Conservation (phyloP, 768 basidiomycete genomes). For the Strobilomyces echinocephalus region DNA sequence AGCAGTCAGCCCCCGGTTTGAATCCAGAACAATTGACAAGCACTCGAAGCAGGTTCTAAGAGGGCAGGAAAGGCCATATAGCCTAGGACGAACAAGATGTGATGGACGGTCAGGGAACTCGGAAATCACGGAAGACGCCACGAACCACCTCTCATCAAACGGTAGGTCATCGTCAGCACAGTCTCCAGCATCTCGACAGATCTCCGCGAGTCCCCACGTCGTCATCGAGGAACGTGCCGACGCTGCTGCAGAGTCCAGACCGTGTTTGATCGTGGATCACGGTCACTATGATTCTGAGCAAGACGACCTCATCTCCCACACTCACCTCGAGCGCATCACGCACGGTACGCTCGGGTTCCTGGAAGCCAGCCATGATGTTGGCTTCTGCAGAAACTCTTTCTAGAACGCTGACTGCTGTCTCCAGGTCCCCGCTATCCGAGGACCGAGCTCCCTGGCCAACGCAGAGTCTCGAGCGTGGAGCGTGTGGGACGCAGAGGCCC, state of each 20-base stretch:
- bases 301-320: slow-evolving; percentile 88
- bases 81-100: slow-evolving; percentile 33
- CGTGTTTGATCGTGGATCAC: slow-evolving; percentile 83
- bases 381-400: slow-evolving; percentile 63
- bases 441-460: slow-evolving; percentile 69
- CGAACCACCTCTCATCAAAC: slow-evolving; percentile 93
- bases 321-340: slow-evolving; percentile 64
- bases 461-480: slow-evolving; percentile 59
- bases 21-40: slow-evolving; percentile 93
- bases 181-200: slow-evolving; percentile 99
- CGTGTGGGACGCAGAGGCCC: slow-evolving; percentile 74
- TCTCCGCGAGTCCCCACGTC: too few species aligned
- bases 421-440: slow-evolving; percentile 57
- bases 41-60: slow-evolving; percentile 86
- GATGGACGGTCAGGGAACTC: slow-evolving; percentile 15
- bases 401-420: slow-evolving; percentile 37
- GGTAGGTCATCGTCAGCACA: slow-evolving; percentile 92
- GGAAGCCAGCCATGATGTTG: slow-evolving; percentile 86
- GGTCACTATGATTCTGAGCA: slow-evolving; percentile 85
- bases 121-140: slow-evolving; percentile 13
- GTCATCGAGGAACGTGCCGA: slow-evolving; percentile 76
- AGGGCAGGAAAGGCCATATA: slow-evolving; percentile 92
- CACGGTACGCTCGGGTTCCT: slow-evolving; percentile 73
- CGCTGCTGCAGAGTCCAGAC: slow-evolving; percentile 54
- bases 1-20: slow-evolving; percentile 82